Conservation (phyloP, 2,329 filamentous ascomycete species). For the Exophiala lecanii-corni region DNA sequence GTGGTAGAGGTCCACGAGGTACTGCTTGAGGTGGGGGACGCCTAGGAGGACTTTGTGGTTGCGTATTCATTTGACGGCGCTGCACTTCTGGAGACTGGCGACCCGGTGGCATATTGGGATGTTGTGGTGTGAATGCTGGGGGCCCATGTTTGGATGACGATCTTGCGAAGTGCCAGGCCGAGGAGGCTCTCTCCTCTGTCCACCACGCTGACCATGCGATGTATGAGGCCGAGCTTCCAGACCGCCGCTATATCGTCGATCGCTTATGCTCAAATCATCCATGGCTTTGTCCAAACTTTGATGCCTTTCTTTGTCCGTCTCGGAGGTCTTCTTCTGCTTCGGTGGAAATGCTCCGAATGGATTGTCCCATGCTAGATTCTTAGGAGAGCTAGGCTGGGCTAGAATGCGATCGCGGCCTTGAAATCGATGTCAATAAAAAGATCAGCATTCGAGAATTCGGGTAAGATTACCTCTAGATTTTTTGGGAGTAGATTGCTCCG, state of each 20-base stretch:
- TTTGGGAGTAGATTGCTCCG: slow-evolving; percentile 23
- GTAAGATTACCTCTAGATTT: slow-evolving; percentile 27
- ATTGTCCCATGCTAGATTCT: slow-evolving; percentile 42
- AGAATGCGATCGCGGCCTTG: slow-evolving; percentile 27
- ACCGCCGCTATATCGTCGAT: slow-evolving; percentile 7
- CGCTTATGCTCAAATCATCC: slow-evolving; percentile 7
- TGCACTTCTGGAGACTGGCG: slow-evolving; percentile 4
- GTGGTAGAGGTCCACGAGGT: slow-evolving; percentile 9
- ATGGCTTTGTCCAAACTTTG: slow-evolving; percentile 25
- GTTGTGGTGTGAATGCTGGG: not conserved
- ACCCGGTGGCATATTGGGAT: not conserved
- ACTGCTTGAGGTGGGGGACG: slow-evolving; percentile 5
- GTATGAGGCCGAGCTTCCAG: slow-evolving; percentile 16
- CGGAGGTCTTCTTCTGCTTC: slow-evolving; percentile 26
- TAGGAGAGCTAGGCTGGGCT: slow-evolving; percentile 34
- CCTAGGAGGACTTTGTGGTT: slow-evolving; percentile 9
- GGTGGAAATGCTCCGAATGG: slow-evolving; percentile 46
- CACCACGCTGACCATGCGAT: slow-evolving; percentile 16
- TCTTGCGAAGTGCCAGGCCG: slow-evolving; percentile 18
- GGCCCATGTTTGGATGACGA: slow-evolving; percentile 3
- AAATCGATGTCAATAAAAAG: slow-evolving; percentile 2
- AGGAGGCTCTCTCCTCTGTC: slow-evolving; percentile 7
- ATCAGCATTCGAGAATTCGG: slow-evolving; percentile 10
- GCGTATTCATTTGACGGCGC: slow-evolving; percentile 5
- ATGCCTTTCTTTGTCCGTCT: slow-evolving; percentile 33